phyloP scores from a whole-genome alignment of 306 rosid genomes.

The Acacia acuminata region DNA sequence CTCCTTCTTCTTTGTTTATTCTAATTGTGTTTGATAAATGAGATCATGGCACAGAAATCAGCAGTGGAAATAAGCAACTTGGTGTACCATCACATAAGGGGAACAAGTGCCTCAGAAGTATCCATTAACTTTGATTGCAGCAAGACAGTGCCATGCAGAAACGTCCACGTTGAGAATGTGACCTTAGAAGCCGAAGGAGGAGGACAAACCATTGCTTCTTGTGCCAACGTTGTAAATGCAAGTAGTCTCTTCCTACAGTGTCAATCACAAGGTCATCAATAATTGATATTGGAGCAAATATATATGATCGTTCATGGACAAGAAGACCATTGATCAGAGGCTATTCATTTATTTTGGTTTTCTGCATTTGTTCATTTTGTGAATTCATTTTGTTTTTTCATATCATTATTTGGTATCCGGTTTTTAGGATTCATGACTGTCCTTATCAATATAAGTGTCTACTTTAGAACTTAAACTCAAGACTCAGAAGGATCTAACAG shows the following conservation, averaged over 20 bases:
- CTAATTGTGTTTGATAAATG: not conserved
- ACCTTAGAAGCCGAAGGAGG: conserved; percentile 36
- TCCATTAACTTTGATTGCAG: conserved; percentile 77
- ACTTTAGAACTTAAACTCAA: fast-evolving
- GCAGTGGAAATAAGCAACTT: conserved; percentile 69
- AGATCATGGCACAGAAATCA: conserved; percentile 39
- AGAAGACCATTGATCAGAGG: too few species aligned
- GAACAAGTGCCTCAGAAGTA: conserved; percentile 76
- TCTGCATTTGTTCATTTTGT: too few species aligned
- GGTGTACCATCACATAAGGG: conserved; percentile 61
- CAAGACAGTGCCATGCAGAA: conserved; percentile 52
- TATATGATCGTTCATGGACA: not conserved
- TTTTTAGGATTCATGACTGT: too few species aligned
- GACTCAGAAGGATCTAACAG: too few species aligned
- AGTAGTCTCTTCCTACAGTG: conserved; percentile 61
- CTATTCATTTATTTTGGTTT: too few species aligned
- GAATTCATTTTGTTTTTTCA: too few species aligned
- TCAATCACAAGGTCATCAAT: conserved; percentile 21
- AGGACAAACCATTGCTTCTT: conserved; percentile 50
- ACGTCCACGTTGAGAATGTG: conserved; percentile 51
- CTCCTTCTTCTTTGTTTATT: not conserved
- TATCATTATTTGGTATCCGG: too few species aligned
- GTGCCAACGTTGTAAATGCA: conserved; percentile 53
- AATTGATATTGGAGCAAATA: too few species aligned
- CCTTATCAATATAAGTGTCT: fast-evolving